These are phyloP conservation scores for Chondrostereum purpureum DNA, from an alignment of 1,284 basidiomycete species.

Conservation along the genomic window DNA sequence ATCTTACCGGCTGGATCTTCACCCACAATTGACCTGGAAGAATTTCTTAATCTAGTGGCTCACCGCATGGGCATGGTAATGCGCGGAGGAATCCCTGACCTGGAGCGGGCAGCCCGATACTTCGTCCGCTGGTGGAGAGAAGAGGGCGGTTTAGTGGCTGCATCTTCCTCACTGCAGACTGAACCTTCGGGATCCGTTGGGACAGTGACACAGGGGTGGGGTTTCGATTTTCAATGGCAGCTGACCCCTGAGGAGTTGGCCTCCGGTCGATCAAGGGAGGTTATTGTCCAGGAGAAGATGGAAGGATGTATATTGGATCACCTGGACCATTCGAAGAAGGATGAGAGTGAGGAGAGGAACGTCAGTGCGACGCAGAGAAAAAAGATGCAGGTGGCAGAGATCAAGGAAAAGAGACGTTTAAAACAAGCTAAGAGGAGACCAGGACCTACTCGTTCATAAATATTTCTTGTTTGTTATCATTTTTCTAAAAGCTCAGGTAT, in stretches of 20 bases:
- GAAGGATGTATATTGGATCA: conserved; percentile 59
- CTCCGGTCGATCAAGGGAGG: conserved; percentile 12
- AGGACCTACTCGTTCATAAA: no score
- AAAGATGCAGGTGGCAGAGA: conserved; percentile 50
- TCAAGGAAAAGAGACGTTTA: conserved; percentile 26
- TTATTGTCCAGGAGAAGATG: conserved; percentile 56
- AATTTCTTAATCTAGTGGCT: conserved; percentile 68
- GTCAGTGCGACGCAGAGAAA: conserved; percentile 67
- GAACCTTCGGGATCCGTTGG: conserved; percentile 12
- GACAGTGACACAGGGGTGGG: conserved; percentile 50
- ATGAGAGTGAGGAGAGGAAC: conserved; percentile 46
- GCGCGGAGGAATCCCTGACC: conserved; percentile 69
- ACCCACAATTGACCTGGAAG: conserved; percentile 53
- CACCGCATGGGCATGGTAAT: conserved; percentile 73
- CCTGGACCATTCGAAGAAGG: conserved; percentile 33
- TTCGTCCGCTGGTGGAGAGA: conserved; percentile 84
- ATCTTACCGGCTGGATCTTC: conserved; percentile 47
- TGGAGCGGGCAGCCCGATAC: conserved; percentile 67
- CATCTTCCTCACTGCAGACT: conserved; percentile 31
- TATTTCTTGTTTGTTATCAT: no score
- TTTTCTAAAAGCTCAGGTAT: no score
- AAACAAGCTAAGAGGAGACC: background rate
- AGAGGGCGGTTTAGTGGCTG: conserved; percentile 52
- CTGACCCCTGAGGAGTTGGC: conserved; percentile 24
- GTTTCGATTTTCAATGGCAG: conserved; percentile 77